Evolutionary conservation across 306 rosid species (phyloP), one percentile per base, ranked within the genome.

Genomic region (Erythrophleum fordii): DNA sequence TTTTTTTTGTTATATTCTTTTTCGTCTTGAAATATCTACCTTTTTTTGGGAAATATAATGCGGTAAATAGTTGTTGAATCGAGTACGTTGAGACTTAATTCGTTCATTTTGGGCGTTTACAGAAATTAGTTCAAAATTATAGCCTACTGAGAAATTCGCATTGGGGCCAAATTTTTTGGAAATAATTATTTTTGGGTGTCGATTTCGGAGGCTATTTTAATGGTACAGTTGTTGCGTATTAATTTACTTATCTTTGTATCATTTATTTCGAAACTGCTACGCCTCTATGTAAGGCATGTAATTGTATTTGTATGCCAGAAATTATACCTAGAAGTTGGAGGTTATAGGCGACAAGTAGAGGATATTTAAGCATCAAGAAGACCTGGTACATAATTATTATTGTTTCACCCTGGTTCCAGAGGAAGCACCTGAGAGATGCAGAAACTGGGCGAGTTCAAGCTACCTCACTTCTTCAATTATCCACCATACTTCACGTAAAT

Each of bases 401-500:
- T 26, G 14, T 68, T 22, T 44, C 11, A 34, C n/a, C 20, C 28
- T 41, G 8, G 26, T 68, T 41, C n/a, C 37, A 8, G 51, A 22
- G 73, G 69, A 61, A 61, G 72, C 66, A 76, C 64, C 65, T 8
- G 44, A 59, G 80, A 81, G 80, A 94, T 94, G 98, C 97, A 94
- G 90, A 94, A 87, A 88, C 80, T 94, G 91, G 94, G 97, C 62
- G 94, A 89, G 56, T 92, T 92, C 90, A 92, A 94, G 88, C 86
- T 92, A 74, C 97, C 97, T 3, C 97, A 88, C 28, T 94, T 94
- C 94, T 92, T 92, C 97, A 94, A 89, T 82, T 94, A 94, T 80
- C 98, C 98, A 10, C 98, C 97, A 11, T 94, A 92, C 76, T 94
- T 94, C 92, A 91, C 98, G 97, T 92, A 94, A 88, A 67, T 65